phyloP scores from a whole-genome alignment of 192 early-diverging fungal species.

The Entomortierella lignicola region DNA sequence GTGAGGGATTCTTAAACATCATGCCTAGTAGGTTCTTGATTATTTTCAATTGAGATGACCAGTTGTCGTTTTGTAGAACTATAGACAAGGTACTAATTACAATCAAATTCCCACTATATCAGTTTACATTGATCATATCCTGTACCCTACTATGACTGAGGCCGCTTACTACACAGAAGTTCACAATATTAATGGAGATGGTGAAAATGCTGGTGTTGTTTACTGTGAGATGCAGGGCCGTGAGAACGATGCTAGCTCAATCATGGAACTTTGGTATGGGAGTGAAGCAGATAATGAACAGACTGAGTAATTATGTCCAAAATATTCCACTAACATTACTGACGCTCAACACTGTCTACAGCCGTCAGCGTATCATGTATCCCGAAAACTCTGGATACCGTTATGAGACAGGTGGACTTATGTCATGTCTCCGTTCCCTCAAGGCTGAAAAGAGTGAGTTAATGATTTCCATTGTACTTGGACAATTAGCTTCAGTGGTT shows the following conservation, averaged over 20 bases:
- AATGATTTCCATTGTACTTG: background rate
- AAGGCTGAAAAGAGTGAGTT: constrained; percentile 66
- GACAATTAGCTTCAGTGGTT: no score
- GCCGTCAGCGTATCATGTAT: constrained; percentile 64
- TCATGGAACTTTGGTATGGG: constrained; percentile 55
- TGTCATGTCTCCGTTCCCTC: constrained; percentile 66
- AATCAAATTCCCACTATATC: background rate
- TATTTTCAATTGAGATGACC: background rate
- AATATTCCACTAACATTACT: background rate
- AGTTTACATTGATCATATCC: constrained; percentile 72
- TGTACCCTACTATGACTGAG: constrained; percentile 71
- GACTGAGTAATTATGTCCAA: no score
- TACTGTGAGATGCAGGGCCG: constrained; percentile 74
- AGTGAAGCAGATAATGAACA: background rate
- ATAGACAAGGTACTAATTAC: background rate
- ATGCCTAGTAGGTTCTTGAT: constrained; percentile 58
- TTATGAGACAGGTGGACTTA: constrained; percentile 70
- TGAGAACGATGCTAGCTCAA: constrained; percentile 58
- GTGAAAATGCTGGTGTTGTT: constrained; percentile 74
- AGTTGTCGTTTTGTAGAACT: background rate
- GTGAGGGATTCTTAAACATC: constrained; percentile 67
- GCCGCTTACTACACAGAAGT: constrained; percentile 70
- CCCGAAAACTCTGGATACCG: constrained; percentile 70
- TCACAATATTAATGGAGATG: constrained; percentile 72
- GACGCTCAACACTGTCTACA: background rate